Evolutionary conservation across 1,284 basidiomycete genomes (phyloP).

Genomic region (Puccinia hordei): DNA sequence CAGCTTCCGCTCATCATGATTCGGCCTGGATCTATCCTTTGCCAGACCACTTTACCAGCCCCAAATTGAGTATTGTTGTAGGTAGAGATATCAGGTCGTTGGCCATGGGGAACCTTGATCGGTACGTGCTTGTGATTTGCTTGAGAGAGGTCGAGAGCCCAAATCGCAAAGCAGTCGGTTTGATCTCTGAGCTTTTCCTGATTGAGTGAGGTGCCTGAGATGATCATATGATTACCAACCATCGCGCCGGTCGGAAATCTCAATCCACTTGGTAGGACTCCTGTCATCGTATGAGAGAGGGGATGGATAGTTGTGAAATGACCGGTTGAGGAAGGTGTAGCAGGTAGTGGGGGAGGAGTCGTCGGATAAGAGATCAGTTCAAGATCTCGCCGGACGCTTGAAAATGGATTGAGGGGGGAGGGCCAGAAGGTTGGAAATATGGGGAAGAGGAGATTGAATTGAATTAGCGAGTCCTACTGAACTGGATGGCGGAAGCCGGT

Average conservation of each 20-base stretch:
- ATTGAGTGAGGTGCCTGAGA: conserved; percentile 57
- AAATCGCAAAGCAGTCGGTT: conserved; percentile 63
- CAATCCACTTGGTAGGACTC: conserved; percentile 81
- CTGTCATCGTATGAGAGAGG: conserved; percentile 72
- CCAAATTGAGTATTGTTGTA: conserved; percentile 69
- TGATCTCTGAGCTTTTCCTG: conserved; percentile 42
- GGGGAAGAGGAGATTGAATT: conserved; percentile 25
- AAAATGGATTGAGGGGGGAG: conserved; percentile 7
- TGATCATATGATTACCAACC: conserved; percentile 75
- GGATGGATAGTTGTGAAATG: conserved; percentile 64
- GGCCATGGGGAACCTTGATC: conserved; percentile 72
- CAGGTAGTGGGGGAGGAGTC: conserved; percentile 62
- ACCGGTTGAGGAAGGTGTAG: conserved; percentile 62
- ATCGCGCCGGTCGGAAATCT: conserved; percentile 90
- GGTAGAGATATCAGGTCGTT: conserved; percentile 61
- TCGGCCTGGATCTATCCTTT: conserved; percentile 51
- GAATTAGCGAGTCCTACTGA: conserved; percentile 26
- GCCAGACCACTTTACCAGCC: conserved; percentile 52
- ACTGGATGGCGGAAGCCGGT: not conserved
- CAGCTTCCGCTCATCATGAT: conserved; percentile 71
- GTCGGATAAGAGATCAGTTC: conserved; percentile 77
- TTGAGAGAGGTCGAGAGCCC: conserved; percentile 67
- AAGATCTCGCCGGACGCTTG: conserved; percentile 84
- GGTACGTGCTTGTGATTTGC: conserved; percentile 80
- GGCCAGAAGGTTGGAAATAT: not conserved